Evolutionary conservation across 2,329 filamentous ascomycete genomes (phyloP), one percentile per base, ranked within the genome.

Genomic region (Aspergillus arachidicola): DNA sequence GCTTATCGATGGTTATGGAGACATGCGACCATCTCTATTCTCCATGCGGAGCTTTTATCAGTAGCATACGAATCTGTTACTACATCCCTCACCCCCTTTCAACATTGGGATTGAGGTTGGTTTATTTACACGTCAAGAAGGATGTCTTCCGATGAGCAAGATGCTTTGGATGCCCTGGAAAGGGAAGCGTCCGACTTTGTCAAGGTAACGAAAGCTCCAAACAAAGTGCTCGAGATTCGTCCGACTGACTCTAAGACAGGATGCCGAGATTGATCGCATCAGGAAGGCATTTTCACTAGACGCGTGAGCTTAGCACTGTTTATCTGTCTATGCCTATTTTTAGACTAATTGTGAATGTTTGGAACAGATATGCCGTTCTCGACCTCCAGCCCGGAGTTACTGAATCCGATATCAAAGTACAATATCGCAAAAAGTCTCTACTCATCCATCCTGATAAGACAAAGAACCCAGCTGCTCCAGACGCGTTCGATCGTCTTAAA

Each of bases 371-470:
- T 78, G 92, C 94, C 57, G 93, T 99, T 56, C 89, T 99, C 53
- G 95, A 96, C 78, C 91, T 99, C 53, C 93, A 97, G 77, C 95
- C 95, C 4, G 95, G 95, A 75, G 93, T 98, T 23, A 89, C 95
- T 61, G 94, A 98, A 72, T 94, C 92, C 64, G 95, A 98, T 81
- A 98, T 99, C 84, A 98, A 97, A 81, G 84, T 90, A 71, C 87
- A 87, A 69, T 99, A 98, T 82, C 94, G 95, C 83, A 94, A 93
- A 73, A 98, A 97, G 80, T 99, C 95, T n/a, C 89, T 99, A 62
- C 89, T 99, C 56, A 98, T 99, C 82, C 95, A 99, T 83, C 95
- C 95, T 7, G 95, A 99, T 83, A 99, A 99, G 80, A 97, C 95
- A 61, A 89, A 89, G 74, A 98, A 99, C 75, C 90, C 93, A 0